Evolutionary conservation across 192 early-diverging fungal genomes (phyloP).

Genomic region (Podila verticillata): DNA sequence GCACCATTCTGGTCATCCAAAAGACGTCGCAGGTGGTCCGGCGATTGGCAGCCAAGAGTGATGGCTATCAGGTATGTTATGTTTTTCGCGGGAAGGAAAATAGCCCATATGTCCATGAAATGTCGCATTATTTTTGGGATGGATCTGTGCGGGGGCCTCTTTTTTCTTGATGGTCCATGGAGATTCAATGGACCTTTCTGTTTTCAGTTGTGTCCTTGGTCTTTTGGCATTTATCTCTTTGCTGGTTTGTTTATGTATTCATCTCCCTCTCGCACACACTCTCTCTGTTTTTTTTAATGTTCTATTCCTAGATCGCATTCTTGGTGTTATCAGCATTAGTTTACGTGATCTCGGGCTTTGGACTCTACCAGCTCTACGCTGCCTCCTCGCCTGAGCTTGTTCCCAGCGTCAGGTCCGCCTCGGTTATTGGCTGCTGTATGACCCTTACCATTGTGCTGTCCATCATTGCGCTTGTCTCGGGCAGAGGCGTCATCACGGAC

Average conservation of each 20-base stretch:
- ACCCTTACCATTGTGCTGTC: conserved; percentile 45
- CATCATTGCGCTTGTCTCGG: conserved; percentile 38
- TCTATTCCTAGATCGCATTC: conserved; percentile 34
- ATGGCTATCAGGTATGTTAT: conserved; percentile 45
- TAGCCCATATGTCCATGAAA: neutral
- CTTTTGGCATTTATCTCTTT: neutral
- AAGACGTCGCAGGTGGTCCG: conserved; percentile 43
- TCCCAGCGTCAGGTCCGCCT: conserved; percentile 43
- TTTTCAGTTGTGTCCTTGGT: neutral
- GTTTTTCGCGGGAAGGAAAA: neutral
- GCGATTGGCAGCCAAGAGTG: conserved; percentile 31
- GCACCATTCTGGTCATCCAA: conserved; percentile 47
- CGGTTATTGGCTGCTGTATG: conserved; percentile 50
- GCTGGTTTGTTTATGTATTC: neutral
- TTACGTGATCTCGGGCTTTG: conserved; percentile 41
- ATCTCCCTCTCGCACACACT: neutral
- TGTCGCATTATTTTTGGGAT: too few species aligned
- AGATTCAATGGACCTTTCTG: neutral
- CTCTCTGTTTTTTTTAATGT: neutral
- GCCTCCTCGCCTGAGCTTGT: conserved; percentile 43
- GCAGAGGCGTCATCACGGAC: conserved; percentile 44
- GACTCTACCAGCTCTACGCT: conserved; percentile 44
- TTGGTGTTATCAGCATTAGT: conserved; percentile 39
- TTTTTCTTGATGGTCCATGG: too few species aligned
- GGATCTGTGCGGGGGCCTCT: too few species aligned